Conservation (phyloP, 306 rosid species). For the Vicia villosa region DNA sequence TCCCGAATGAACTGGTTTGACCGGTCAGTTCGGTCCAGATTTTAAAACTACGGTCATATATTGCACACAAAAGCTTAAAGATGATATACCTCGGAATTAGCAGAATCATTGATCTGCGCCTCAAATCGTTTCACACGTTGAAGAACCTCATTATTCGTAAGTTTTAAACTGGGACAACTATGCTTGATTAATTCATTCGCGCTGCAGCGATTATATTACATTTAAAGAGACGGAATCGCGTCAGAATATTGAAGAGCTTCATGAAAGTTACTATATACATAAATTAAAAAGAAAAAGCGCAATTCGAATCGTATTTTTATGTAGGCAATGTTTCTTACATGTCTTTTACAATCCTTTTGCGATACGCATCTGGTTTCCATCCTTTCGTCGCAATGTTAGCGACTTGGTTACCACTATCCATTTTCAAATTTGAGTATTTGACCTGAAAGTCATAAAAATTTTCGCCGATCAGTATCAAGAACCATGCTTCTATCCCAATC, state of each 20-base stretch:
- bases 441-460: constrained; percentile 24
- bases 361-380: constrained; percentile 32
- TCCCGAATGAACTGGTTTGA: no score
- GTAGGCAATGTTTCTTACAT: constrained; percentile 31
- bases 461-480: no score
- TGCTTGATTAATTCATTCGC: neutral
- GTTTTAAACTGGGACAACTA: neutral
- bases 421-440: constrained; percentile 3
- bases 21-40: no score
- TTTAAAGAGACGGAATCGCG: neutral
- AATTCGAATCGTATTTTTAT: neutral
- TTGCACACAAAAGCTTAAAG: neutral
- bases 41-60: neutral
- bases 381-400: neutral
- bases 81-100: constrained; percentile 41
- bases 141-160: neutral
- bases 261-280: neutral
- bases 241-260: constrained; percentile 5
- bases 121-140: neutral
- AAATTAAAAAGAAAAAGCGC: constrained; percentile 9
- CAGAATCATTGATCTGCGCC: neutral
- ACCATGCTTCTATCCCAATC: no score
- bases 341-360: neutral
- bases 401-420: neutral
- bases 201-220: constrained; percentile 34